A percentile compares a stretch with the other conserved stretches of the same genome.
These are phyloP conservation scores for Boletus reticulatus DNA, from an alignment of 768 basidiomycete genomes.

Conservation along the genomic window DNA sequence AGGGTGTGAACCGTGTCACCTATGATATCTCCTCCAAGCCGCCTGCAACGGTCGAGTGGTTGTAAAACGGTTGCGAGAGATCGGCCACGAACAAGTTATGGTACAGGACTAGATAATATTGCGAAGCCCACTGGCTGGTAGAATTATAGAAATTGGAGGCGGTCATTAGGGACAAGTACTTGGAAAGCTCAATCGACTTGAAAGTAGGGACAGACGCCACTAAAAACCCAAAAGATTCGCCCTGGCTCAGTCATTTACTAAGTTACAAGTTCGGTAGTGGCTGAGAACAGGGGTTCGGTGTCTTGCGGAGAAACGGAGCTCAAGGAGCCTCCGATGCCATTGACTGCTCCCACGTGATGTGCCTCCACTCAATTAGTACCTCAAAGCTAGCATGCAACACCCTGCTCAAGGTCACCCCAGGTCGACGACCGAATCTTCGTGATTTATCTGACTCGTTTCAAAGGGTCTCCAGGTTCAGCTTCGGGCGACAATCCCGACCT, in stretches of 20 bases:
- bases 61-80: slow-evolving; percentile 21
- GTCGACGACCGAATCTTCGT: neutral
- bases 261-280: too few species aligned
- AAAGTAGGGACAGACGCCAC: too few species aligned
- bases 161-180: too few species aligned
- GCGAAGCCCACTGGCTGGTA: too few species aligned
- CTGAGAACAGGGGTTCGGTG: too few species aligned
- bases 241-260: too few species aligned
- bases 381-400: slow-evolving; percentile 11
- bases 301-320: too few species aligned
- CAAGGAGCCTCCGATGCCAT: too few species aligned
- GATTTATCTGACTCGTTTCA: neutral
- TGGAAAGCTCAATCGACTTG: too few species aligned
- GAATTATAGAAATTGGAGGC: neutral
- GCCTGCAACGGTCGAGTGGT: slow-evolving; percentile 64
- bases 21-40: slow-evolving; percentile 98
- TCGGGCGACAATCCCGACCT: neutral
- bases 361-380: neutral
- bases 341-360: slow-evolving; percentile 6
- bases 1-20: slow-evolving; percentile 93
- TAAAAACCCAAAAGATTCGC: too few species aligned
- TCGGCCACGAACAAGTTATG: neutral
- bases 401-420: slow-evolving; percentile 5
- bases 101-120: neutral
- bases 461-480: slow-evolving; percentile 6